Evolutionary conservation across 306 rosid genomes (phyloP).

Genomic region (Arachis hypogaea): DNA sequence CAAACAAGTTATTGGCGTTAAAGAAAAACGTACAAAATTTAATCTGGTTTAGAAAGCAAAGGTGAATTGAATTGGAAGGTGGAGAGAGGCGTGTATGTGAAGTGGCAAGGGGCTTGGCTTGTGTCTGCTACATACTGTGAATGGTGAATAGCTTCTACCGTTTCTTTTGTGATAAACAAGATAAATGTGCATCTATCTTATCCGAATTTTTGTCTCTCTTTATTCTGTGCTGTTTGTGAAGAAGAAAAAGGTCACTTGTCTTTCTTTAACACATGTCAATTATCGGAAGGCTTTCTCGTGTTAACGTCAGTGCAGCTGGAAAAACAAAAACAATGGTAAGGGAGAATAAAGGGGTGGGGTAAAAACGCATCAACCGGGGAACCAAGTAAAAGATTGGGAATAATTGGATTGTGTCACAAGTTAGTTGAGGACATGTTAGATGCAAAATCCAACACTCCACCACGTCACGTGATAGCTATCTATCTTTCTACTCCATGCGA

Average conservation of each 20-base stretch:
- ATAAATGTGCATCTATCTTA: constrained; percentile 49
- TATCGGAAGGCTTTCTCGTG: constrained; percentile 10
- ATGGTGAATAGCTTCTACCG: not conserved
- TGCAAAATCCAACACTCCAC: constrained; percentile 34
- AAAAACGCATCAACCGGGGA: too few species aligned
- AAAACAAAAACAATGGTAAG: not conserved
- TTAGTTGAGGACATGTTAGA: constrained; percentile 1
- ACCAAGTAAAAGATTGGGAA: constrained; percentile 7
- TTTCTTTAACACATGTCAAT: constrained; percentile 27
- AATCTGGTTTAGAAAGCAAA: constrained; percentile 31
- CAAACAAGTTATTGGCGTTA: not conserved
- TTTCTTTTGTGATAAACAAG: constrained; percentile 31
- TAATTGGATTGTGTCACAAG: constrained; percentile 24
- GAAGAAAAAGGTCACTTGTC: constrained; percentile 18
- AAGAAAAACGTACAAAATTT: not conserved
- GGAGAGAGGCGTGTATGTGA: constrained; percentile 32
- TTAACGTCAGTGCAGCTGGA: constrained; percentile 13
- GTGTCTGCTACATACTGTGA: constrained; percentile 9
- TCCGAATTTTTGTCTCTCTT: constrained; percentile 11
- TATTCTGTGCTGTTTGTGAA: constrained; percentile 19
- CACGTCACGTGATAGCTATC: constrained; percentile 13
- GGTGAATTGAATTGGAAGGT: constrained; percentile 7
- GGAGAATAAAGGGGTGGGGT: not conserved
- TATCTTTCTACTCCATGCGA: constrained; percentile 4
- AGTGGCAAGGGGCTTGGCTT: constrained; percentile 13